Evolutionary conservation across 805 yeast species (phyloP).

Genomic region (Candida mattraensis): DNA sequence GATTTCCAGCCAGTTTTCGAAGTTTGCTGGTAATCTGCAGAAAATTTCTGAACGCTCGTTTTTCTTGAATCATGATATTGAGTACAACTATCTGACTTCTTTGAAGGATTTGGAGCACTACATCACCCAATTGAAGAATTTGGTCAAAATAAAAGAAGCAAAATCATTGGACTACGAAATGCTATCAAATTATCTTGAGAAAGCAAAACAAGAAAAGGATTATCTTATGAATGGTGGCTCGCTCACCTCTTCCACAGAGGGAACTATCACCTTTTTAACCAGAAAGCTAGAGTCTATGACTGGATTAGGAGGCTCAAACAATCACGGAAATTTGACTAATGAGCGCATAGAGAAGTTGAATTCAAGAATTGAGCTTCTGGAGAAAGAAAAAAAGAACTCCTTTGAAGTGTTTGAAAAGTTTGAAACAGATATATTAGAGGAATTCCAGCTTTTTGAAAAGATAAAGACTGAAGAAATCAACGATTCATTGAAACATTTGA

Average conservation of each 20-base stretch:
- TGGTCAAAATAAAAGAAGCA: slow-evolving; percentile 84
- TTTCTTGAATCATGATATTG: slow-evolving; percentile 48
- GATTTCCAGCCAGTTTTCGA: slow-evolving; percentile 34
- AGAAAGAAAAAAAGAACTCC: slow-evolving; percentile 44
- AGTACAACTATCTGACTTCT: slow-evolving; percentile 78
- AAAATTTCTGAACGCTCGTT: slow-evolving; percentile 30
- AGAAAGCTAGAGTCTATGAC: slow-evolving; percentile 53
- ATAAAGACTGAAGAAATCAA: slow-evolving; percentile 79
- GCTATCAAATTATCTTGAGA: slow-evolving; percentile 70
- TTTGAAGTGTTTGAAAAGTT: slow-evolving; percentile 45
- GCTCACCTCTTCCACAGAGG: slow-evolving; percentile 36
- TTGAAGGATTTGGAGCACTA: slow-evolving; percentile 87
- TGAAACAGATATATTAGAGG: slow-evolving; percentile 47
- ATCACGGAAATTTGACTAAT: slow-evolving; percentile 41
- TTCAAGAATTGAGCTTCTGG: slow-evolving; percentile 40
- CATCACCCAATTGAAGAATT: slow-evolving; percentile 57
- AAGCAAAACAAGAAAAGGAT: slow-evolving; percentile 64
- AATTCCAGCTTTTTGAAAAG: slow-evolving; percentile 68
- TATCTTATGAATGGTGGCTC: slow-evolving; percentile 36
- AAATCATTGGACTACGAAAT: slow-evolving; percentile 91
- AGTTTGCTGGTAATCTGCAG: slow-evolving; percentile 41
- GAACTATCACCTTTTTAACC: slow-evolving; percentile 36
- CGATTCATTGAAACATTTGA: slow-evolving; percentile 65
- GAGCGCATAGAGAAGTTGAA: slow-evolving; percentile 44
- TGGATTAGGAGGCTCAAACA: slow-evolving; percentile 36